Percentiles rank a stretch among this genome's conserved stretches.
These are phyloP conservation scores for Draba incana DNA, from an alignment of 345 rosid genomes.

Conservation along the genomic window DNA sequence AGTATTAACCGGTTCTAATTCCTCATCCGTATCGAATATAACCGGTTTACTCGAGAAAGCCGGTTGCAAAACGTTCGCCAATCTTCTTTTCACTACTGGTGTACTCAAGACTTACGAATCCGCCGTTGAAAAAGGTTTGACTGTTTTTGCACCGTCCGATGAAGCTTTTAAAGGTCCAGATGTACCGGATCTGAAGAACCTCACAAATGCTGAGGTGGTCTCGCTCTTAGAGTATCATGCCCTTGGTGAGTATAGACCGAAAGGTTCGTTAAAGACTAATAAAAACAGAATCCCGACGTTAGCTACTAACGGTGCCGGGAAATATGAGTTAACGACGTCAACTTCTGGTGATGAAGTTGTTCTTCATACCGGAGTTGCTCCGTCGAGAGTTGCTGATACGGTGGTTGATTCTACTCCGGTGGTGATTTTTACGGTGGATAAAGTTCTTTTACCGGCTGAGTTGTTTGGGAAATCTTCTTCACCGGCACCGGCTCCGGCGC, in stretches of 20 bases:
- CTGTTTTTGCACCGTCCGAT: constrained; percentile 83
- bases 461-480: constrained; percentile 73
- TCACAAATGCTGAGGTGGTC: constrained; percentile 67
- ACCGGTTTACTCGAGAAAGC: constrained; percentile 83
- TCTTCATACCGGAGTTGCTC: constrained; percentile 68
- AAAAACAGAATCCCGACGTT: constrained; percentile 64
- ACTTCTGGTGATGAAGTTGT: constrained; percentile 71
- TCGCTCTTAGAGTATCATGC: constrained; percentile 86
- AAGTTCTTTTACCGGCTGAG: constrained; percentile 68
- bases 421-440: constrained; percentile 75
- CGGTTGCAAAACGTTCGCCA: constrained; percentile 82
- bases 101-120: constrained; percentile 74
- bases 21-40: constrained; percentile 62
- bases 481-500: constrained; percentile 70
- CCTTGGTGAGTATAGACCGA: constrained; percentile 60
- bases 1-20: constrained; percentile 56
- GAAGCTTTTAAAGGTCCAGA: constrained; percentile 80
- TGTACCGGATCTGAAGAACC: constrained; percentile 76
- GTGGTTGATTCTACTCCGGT: constrained; percentile 76
- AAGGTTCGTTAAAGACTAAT: constrained; percentile 65
- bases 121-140: constrained; percentile 68
- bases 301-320: constrained; percentile 72
- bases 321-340: constrained; percentile 65
- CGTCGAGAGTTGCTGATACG: constrained; percentile 75
- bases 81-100: constrained; percentile 62